These are phyloP conservation scores for Miscanthus lutarioriparius DNA, from an alignment of 176 grass and related monocot species.

Conservation along the genomic window DNA sequence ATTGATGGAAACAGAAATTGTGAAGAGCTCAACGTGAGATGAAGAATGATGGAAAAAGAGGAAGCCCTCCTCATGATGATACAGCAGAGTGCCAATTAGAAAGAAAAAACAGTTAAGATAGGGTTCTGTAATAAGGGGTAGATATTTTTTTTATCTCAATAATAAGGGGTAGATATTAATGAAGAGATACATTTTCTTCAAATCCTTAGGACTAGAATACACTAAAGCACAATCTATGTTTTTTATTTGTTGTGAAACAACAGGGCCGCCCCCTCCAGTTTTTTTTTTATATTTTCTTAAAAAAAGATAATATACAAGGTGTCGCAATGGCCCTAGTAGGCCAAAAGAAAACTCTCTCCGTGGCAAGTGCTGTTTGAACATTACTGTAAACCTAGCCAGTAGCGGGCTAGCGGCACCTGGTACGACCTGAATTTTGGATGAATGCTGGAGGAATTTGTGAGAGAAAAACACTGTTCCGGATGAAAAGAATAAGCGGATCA, in stretches of 20 bases:
- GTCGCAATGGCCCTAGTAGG: neutral
- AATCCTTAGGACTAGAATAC: neutral
- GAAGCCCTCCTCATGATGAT: neutral
- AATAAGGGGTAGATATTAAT: neutral
- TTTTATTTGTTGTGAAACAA: too few species aligned
- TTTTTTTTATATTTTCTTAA: too few species aligned
- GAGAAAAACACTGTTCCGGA: too few species aligned
- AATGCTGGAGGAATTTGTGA: too few species aligned
- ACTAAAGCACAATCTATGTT: neutral
- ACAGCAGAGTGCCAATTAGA: neutral
- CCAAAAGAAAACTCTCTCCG: neutral
- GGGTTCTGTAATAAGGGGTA: neutral
- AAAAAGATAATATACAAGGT: neutral
- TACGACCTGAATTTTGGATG: too few species aligned
- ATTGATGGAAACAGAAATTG: neutral
- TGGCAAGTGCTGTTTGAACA: neutral
- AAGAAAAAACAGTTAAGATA: slow-evolving; percentile 15
- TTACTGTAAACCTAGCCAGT: neutral
- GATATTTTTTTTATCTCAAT: too few species aligned
- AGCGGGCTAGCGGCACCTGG: too few species aligned
- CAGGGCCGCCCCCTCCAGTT: too few species aligned
- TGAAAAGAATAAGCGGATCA: too few species aligned
- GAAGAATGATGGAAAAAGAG: neutral
- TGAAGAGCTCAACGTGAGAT: neutral
- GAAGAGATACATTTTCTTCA: neutral